These are phyloP conservation scores for Populus hybrid DNA, from an alignment of 441 rosid genomes.

Conservation along the genomic window DNA sequence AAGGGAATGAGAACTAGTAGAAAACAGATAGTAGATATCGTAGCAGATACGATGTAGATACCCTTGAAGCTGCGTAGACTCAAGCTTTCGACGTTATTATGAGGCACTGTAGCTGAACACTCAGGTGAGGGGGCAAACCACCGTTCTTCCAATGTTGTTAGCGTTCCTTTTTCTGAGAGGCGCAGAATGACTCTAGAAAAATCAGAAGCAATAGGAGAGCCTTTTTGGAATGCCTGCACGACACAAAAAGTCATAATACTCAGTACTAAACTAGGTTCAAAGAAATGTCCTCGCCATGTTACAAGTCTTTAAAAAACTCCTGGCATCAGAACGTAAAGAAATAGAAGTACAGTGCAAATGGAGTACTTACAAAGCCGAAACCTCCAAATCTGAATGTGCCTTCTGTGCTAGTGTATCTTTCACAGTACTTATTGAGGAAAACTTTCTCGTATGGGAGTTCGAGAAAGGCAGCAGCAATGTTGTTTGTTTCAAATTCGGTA, in stretches of 20 bases:
- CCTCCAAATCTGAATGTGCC: conserved; percentile 39
- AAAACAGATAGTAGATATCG: conserved; percentile 33
- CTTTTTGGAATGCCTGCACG: conserved; percentile 37
- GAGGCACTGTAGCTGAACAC: background rate
- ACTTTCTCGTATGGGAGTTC: conserved; percentile 44
- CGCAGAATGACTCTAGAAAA: conserved; percentile 35
- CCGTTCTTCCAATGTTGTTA: conserved; percentile 19
- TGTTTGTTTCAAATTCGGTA: conserved; percentile 8
- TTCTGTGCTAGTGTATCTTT: conserved; percentile 17
- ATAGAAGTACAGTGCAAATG: background rate
- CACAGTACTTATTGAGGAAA: conserved; percentile 29
- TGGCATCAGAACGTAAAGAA: background rate
- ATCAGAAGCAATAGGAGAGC: conserved; percentile 32
- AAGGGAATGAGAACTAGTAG: conserved; percentile 19
- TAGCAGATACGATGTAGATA: conserved; percentile 11
- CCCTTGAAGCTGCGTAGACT: conserved; percentile 14
- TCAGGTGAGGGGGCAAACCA: conserved; percentile 22
- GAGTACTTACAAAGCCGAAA: conserved; percentile 34
- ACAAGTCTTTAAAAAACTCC: background rate
- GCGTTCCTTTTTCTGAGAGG: conserved; percentile 30
- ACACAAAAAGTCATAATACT: background rate
- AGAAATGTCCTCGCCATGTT: background rate
- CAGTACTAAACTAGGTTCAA: background rate
- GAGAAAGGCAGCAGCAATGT: conserved; percentile 44
- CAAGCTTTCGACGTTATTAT: background rate